These are phyloP conservation scores for Heliamphora pulchella DNA, from an alignment of 179 eudicot species.

Conservation along the genomic window DNA sequence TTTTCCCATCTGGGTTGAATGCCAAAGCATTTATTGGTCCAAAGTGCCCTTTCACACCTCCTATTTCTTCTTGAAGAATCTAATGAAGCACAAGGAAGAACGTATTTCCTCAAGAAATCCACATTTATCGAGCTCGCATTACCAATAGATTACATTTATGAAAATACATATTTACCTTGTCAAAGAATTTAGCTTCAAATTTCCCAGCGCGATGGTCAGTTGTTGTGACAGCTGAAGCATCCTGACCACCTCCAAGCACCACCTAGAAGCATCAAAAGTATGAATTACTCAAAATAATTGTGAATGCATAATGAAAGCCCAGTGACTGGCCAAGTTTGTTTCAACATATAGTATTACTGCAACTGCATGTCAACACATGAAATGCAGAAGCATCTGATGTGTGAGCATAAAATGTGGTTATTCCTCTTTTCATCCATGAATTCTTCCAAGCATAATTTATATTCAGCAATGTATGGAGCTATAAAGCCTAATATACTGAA, in stretches of 20 bases:
- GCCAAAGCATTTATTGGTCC: conserved; percentile 97
- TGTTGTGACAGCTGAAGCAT: conserved; percentile 62
- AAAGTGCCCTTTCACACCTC: conserved; percentile 93
- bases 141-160: not conserved
- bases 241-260: conserved; percentile 96
- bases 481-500: too few species aligned
- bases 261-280: conserved; percentile 35
- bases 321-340: not conserved
- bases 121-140: not conserved
- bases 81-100: conserved; percentile 18
- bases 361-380: not conserved
- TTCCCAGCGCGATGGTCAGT: conserved; percentile 89
- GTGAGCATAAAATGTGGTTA: too few species aligned
- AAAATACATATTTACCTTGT: conserved; percentile 43
- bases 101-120: not conserved
- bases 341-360: not conserved
- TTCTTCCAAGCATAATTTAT: too few species aligned
- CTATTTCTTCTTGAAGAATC: conserved; percentile 78
- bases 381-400: not conserved
- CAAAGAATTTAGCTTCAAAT: conserved; percentile 87
- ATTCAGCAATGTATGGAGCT: too few species aligned
- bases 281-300: not conserved
- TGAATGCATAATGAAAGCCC: not conserved
- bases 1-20: conserved; percentile 90
- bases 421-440: too few species aligned